phyloP scores from a whole-genome alignment of 257 asterid genomes.

The Voacanga thouarsii region DNA sequence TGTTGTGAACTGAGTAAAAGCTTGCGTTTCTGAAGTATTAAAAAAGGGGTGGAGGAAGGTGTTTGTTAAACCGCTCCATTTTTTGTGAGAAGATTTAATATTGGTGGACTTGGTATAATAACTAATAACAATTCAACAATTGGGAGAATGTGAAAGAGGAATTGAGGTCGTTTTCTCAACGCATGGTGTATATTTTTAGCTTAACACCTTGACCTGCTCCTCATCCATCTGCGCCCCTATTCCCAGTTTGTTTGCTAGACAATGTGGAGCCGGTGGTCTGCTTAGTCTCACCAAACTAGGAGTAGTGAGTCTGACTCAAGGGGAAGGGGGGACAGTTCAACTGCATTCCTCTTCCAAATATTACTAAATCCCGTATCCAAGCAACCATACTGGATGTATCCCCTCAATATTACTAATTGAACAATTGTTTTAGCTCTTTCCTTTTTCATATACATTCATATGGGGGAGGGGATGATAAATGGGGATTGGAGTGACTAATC shows the following conservation, averaged over 20 bases:
- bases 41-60: constrained; percentile 21
- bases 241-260: too few species aligned
- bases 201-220: constrained; percentile 17
- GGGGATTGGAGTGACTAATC: too few species aligned
- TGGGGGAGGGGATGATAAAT: too few species aligned
- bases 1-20: constrained; percentile 23
- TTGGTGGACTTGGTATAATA: constrained; percentile 72
- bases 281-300: constrained; percentile 47
- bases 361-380: background rate
- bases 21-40: constrained; percentile 33
- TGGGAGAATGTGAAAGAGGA: constrained; percentile 24
- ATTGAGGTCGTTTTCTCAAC: constrained; percentile 11
- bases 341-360: constrained; percentile 25
- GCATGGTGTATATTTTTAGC: background rate
- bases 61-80: constrained; percentile 92
- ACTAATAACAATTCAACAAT: background rate
- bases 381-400: background rate
- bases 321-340: constrained; percentile 61
- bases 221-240: background rate
- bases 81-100: constrained; percentile 20
- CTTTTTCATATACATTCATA: too few species aligned
- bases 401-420: too few species aligned
- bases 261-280: constrained; percentile 14
- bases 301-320: constrained; percentile 21
- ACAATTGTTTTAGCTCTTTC: too few species aligned